Conservation (phyloP, 179 eudicot species). For the Amaranthus tricolor region DNA sequence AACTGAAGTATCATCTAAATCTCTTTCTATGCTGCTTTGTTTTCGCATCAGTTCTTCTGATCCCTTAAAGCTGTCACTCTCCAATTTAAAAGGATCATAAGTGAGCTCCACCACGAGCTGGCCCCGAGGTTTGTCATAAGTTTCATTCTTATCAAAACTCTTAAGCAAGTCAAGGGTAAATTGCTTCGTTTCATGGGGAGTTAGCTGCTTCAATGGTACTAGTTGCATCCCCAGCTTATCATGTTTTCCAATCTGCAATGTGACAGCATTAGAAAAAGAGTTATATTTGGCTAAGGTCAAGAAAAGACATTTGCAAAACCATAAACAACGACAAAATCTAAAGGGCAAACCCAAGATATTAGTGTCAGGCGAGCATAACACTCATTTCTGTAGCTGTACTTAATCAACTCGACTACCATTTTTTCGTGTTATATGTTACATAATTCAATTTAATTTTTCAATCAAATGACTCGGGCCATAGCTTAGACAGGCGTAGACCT, state of each 20-base stretch:
- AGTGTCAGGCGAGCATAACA: too few species aligned
- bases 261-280: conserved; percentile 1
- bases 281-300: neutral
- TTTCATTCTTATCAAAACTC: conserved; percentile 40
- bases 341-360: too few species aligned
- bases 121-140: conserved; percentile 66
- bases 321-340: neutral
- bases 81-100: conserved; percentile 69
- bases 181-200: conserved; percentile 54
- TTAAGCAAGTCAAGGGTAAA: conserved; percentile 72
- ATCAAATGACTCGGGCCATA: too few species aligned
- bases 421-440: too few species aligned
- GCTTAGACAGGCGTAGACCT: too few species aligned
- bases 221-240: conserved; percentile 76
- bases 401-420: too few species aligned
- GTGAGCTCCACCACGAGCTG: conserved; percentile 60
- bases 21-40: conserved; percentile 30
- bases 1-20: conserved; percentile 26
- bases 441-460: too few species aligned
- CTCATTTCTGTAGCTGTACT: too few species aligned
- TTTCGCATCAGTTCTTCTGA: conserved; percentile 22
- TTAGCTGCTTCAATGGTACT: conserved; percentile 56
- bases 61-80: conserved; percentile 41
- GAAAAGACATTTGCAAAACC: neutral
- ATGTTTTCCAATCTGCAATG: conserved; percentile 69